Base-by-base conservation (phyloP, 305 asterid genomes). In the Striga hermonthica region DNA sequence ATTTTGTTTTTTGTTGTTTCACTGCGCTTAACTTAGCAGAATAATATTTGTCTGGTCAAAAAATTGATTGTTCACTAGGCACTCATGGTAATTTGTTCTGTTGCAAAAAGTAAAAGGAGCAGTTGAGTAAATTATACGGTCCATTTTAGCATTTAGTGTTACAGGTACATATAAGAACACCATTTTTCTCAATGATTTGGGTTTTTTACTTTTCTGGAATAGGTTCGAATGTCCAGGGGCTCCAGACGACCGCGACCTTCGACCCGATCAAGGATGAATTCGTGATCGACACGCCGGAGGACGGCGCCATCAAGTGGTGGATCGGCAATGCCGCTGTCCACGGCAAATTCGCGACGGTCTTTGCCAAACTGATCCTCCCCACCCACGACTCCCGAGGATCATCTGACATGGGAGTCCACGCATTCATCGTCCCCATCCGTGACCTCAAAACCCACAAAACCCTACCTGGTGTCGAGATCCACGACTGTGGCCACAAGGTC, bases 301-400 rank as follows among this genome's bases (percentile, higher is more conserved):
- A 89, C 72, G 97, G 98, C 65, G 98, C 98, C 67, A 87, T 92
- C 60, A 92, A 92, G 70, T 92, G 98, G 98, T 92, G 98, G 98
- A 92, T 92, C 69, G 98, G 98, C 14, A 92, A 92, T 72, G 97
- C 98, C 64, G 97, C 98, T 6, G 96, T 92, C 55, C 98, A 92
- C 35, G 98, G 98, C 16, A 92, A 89, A 69, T 87, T 92, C 43
- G 96, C 97, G 34, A 83, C 97, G n/a, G 98, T 89, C 69, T 92
- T 92, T 68, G 98, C 98, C 12, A 92, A 76, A 82, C 77, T 92
- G 50, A 70, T 92, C 72, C 74, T 92, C 71, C 97, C 96, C 41
- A 83, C 95, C 49, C 93, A 89, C 57, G 93, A 87, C 69, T 28
- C 83, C 66, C 82, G 80, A 78, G 91, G 87, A 38, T 74, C 77